Percentiles rank a stretch among this genome's conserved stretches.
phyloP scores from a whole-genome alignment of 2,329 filamentous ascomycete species.

The Fonsecaea nubica region DNA sequence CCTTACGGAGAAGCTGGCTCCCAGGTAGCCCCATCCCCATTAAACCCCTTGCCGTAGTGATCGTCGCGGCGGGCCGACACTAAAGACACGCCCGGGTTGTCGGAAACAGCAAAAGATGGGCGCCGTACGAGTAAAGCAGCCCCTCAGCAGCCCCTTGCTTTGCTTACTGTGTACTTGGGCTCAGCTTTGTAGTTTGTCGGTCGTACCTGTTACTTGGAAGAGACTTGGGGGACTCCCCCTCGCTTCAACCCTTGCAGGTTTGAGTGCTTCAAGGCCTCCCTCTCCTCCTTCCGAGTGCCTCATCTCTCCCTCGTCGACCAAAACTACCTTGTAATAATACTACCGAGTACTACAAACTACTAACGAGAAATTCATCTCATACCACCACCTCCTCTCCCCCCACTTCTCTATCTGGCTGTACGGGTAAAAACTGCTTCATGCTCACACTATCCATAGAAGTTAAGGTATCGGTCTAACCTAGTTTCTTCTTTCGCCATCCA shows the following conservation, averaged over 20 bases:
- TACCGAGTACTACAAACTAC: too few species aligned
- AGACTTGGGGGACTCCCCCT: too few species aligned
- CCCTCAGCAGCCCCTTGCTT: background rate
- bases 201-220: too few species aligned
- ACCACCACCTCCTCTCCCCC: background rate
- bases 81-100: background rate
- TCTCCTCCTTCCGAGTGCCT: background rate
- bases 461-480: background rate
- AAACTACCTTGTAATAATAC: too few species aligned
- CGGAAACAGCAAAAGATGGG: background rate
- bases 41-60: conserved; percentile 4
- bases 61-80: conserved; percentile 1
- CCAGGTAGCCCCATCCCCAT: background rate
- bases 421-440: background rate
- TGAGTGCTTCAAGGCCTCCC: background rate
- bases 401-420: background rate
- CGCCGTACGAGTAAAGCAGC: background rate
- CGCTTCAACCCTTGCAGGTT: too few species aligned
- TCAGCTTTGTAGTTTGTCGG: too few species aligned
- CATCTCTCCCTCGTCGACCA: too few species aligned
- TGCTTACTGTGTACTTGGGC: background rate
- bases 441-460: background rate
- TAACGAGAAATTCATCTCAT: background rate
- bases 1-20: too few species aligned
- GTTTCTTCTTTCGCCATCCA: background rate